Evolutionary conservation across 2,329 filamentous ascomycete species (phyloP), one percentile per base, ranked within the genome.

Genomic region (Aspergillus sp.): DNA sequence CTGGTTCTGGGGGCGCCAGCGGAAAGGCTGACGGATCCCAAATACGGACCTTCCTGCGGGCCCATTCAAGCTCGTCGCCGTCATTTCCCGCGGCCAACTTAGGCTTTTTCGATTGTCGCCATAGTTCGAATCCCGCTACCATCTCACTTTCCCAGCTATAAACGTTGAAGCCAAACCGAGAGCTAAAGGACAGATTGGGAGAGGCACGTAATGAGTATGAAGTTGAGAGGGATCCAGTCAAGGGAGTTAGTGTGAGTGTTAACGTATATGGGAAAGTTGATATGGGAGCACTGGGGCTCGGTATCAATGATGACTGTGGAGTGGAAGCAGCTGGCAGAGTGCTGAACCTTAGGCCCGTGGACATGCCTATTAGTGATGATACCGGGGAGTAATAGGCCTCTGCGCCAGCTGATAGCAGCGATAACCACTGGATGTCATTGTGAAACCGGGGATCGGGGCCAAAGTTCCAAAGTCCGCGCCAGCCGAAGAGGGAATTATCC

Each of bases 111-210:
- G 88, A 55, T 36, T 59, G 50, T 68, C 90, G 87, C 93, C 95
- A 99, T 43, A 98, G 80, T 77, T 99, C 95, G 78, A 91, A 90
- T 13, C 95, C 95, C 22, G 98, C 84, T 24, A 92, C 88, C 81
- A 96, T 89, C 57, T 95, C 90, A 70, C 91, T 96, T 78, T 99
- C 95, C 78, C 97, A 99, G 71, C 91, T 96, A 76, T 97, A 98
- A 49, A 97, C 89, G 69, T 99, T 99, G 77, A 99, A 99, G 70
- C 96, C 92, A 77, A 98, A 93, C 49, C 89, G 87, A 20, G 92
- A 96, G 62, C 92, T 95, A 49, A 99, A 83, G 11, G 91, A 90
- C 64, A 96, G 85, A 67, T 91, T 86, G 34, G 85, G 85, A 3
- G 91, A 91, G 2, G 93, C 93, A 68, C 91, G 89, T 48, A 98